Percentiles rank a stretch among this genome's conserved stretches.
Evolutionary conservation across 805 yeast genomes (phyloP).

Genomic region (Yarrowia deformans): DNA sequence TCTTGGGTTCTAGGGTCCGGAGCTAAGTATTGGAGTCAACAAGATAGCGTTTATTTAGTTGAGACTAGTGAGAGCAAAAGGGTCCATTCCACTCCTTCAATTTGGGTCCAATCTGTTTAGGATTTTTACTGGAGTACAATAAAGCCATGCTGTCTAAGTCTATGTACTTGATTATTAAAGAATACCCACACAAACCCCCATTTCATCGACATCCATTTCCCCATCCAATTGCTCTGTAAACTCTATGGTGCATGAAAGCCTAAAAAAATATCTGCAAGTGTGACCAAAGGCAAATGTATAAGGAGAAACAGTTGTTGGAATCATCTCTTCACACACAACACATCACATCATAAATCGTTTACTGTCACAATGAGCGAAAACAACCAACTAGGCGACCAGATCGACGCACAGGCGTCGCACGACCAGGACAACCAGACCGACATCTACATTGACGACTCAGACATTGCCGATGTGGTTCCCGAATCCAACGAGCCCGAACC

Average conservation of each 20-base stretch:
- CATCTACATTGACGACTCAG: slow-evolving; percentile 22
- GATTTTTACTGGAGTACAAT: too few relatives aligned
- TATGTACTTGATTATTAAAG: too few relatives aligned
- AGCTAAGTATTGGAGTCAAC: too few relatives aligned
- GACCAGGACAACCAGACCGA: slow-evolving; percentile 27
- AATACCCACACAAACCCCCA: too few relatives aligned
- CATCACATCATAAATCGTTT: not conserved
- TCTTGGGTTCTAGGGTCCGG: too few relatives aligned
- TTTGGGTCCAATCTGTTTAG: too few relatives aligned
- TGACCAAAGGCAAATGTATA: slow-evolving; percentile 3
- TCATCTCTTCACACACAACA: not conserved
- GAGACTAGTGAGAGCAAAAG: too few relatives aligned
- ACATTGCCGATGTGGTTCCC: slow-evolving; percentile 30
- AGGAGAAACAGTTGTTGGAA: not conserved
- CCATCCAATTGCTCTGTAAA: not conserved
- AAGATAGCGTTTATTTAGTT: too few relatives aligned
- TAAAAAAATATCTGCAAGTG: slow-evolving; percentile 38
- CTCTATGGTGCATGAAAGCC: slow-evolving; percentile 21
- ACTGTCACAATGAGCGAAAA: not conserved
- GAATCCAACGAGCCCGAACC: slow-evolving; percentile 22
- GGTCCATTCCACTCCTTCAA: too few relatives aligned
- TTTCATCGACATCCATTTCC: too few relatives aligned
- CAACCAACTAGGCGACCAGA: slow-evolving; percentile 9
- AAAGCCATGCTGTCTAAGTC: too few relatives aligned
- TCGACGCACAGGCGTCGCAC: slow-evolving; percentile 14